Evolutionary conservation across 139 green algal genomes (phyloP).

Genomic region (Chlamydomonas asymmetrica): DNA sequence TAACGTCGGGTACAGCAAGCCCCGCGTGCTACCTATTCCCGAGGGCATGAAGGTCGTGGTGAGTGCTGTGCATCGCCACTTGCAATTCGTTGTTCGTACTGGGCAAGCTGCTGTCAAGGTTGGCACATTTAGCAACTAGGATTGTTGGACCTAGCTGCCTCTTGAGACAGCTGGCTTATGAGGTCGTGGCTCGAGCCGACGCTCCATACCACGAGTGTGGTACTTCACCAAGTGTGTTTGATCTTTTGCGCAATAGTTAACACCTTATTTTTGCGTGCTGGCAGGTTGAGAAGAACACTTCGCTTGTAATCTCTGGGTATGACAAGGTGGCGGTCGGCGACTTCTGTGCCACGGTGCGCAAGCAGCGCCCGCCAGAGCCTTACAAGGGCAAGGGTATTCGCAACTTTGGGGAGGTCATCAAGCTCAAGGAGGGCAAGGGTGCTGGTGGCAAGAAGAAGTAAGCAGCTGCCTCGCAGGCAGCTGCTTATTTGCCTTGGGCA

Average conservation of each 20-base stretch:
- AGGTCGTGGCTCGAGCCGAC: too few species aligned
- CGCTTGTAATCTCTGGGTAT: conserved; percentile 71
- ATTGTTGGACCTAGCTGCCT: too few species aligned
- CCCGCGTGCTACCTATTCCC: conserved; percentile 84
- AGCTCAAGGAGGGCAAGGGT: conserved; percentile 94
- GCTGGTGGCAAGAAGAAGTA: conserved; percentile 35
- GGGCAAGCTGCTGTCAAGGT: too few species aligned
- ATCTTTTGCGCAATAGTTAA: too few species aligned
- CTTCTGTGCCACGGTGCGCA: conserved; percentile 88
- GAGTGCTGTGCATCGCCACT: conserved; percentile 3
- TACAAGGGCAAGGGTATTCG: conserved; percentile 97
- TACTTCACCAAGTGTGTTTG: too few species aligned
- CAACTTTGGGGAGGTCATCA: conserved; percentile 89
- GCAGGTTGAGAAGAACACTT: conserved; percentile 90
- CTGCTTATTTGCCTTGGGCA: too few species aligned
- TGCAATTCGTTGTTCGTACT: too few species aligned
- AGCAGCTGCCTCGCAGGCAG: not conserved
- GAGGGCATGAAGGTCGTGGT: conserved; percentile 80
- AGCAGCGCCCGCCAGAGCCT: conserved; percentile 86
- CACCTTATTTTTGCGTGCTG: too few species aligned
- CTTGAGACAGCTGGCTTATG: too few species aligned
- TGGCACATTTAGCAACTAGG: too few species aligned
- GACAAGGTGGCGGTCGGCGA: conserved; percentile 92
- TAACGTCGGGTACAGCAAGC: conserved; percentile 92
- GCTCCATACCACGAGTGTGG: too few species aligned